Percentiles rank a stretch among this genome's conserved stretches.
phyloP scores from a whole-genome alignment of 2,329 filamentous ascomycete genomes.

The Aurifilum marmelostoma region DNA sequence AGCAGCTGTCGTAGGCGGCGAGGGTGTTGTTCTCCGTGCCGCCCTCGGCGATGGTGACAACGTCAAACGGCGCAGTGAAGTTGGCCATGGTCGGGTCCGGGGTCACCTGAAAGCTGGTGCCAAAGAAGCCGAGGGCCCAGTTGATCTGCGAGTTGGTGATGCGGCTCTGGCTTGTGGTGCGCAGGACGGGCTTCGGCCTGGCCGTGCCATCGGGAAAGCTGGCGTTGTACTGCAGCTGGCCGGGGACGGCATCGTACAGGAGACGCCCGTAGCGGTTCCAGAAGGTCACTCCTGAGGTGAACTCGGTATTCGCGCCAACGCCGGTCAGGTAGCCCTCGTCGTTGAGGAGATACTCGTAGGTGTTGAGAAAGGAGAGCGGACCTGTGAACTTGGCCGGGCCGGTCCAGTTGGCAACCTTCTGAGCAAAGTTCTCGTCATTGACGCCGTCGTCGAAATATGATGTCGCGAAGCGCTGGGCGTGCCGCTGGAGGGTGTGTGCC shows the following conservation, averaged over 20 bases:
- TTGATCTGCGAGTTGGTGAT: conserved; percentile 59
- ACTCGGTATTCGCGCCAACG: conserved; percentile 54
- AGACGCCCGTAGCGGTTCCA: conserved; percentile 59
- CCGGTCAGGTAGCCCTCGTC: conserved; percentile 43
- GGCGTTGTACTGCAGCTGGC: conserved; percentile 52
- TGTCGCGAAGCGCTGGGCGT: conserved; percentile 55
- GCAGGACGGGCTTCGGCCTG: conserved; percentile 52
- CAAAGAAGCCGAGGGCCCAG: conserved; percentile 57
- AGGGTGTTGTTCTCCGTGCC: conserved; percentile 56
- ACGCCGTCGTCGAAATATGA: conserved; percentile 30
- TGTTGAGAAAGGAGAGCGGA: conserved; percentile 56
- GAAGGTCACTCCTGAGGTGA: conserved; percentile 52
- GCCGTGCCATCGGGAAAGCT: conserved; percentile 49
- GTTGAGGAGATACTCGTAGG: conserved; percentile 50
- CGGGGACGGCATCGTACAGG: conserved; percentile 52
- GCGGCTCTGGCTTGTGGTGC: conserved; percentile 57
- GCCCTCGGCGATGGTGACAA: conserved; percentile 55
- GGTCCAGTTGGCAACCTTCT: conserved; percentile 52
- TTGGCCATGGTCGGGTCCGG: conserved; percentile 44
- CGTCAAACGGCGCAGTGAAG: conserved; percentile 47
- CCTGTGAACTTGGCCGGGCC: conserved; percentile 42
- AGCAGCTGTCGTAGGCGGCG: conserved; percentile 55
- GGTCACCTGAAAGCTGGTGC: conserved; percentile 46
- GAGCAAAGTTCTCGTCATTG: conserved; percentile 52
- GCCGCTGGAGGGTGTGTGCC: conserved; percentile 57